A percentile compares a stretch with the other conserved stretches of the same genome.
phyloP scores from a whole-genome alignment of 2,329 filamentous ascomycete genomes.

The Penicillium sp. region DNA sequence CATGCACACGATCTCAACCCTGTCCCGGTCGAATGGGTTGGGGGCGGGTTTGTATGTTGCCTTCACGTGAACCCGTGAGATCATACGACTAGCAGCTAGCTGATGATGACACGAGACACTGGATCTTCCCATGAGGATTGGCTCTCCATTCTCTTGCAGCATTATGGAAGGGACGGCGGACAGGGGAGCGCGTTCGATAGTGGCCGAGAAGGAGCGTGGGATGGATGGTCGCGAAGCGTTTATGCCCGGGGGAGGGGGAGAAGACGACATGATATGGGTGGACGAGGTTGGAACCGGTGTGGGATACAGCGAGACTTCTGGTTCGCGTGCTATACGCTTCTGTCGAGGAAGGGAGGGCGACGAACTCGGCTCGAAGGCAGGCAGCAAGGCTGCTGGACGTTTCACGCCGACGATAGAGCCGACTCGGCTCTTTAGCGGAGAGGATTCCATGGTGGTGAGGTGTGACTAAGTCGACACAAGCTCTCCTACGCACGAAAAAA shows the following conservation, averaged over 20 bases:
- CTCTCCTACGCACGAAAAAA: slow-evolving; percentile 16
- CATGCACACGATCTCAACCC: slow-evolving; percentile 84
- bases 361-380: slow-evolving; percentile 53
- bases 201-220: slow-evolving; percentile 60
- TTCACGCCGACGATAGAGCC: slow-evolving; percentile 45
- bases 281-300: slow-evolving; percentile 93
- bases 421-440: slow-evolving; percentile 38
- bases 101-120: slow-evolving; percentile 96
- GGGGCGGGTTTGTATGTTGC: slow-evolving; percentile 76
- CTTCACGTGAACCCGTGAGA: slow-evolving; percentile 91
- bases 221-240: slow-evolving; percentile 53
- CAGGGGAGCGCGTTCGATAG: slow-evolving; percentile 78
- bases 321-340: slow-evolving; percentile 50
- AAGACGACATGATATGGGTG: slow-evolving; percentile 85
- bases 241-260: slow-evolving; percentile 63
- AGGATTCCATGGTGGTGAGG: slow-evolving; percentile 41
- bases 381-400: slow-evolving; percentile 50
- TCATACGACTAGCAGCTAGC: slow-evolving; percentile 84
- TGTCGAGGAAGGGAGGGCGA: slow-evolving; percentile 51
- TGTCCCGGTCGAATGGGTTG: slow-evolving; percentile 68
- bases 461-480: slow-evolving; percentile 13
- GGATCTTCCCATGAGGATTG: slow-evolving; percentile 84
- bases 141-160: slow-evolving; percentile 77
- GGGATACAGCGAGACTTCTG: slow-evolving; percentile 68
- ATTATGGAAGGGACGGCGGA: slow-evolving; percentile 79